phyloP scores from a whole-genome alignment of 768 basidiomycete genomes.

The Russula sp. region DNA sequence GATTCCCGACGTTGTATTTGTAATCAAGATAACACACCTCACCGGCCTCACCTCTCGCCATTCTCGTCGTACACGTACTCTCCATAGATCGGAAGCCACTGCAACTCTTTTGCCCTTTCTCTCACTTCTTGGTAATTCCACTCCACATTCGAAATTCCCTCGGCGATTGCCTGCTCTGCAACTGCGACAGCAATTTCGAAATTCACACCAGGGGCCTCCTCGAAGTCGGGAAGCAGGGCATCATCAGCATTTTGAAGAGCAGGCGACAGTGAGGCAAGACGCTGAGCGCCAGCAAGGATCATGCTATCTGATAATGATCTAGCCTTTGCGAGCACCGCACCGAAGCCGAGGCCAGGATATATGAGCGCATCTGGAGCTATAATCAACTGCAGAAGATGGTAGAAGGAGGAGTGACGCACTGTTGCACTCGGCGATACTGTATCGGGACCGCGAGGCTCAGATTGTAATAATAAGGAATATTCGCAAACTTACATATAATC shows the following conservation, averaged over 20 bases:
- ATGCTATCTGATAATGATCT: slow-evolving; percentile 69
- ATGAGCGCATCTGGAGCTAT: slow-evolving; percentile 53
- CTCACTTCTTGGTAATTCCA: slow-evolving; percentile 56
- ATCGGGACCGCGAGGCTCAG: neutral
- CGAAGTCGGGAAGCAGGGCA: slow-evolving; percentile 70
- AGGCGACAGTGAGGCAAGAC: slow-evolving; percentile 71
- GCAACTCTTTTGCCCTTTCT: slow-evolving; percentile 39
- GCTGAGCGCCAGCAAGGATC: slow-evolving; percentile 74
- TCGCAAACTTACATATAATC: slow-evolving; percentile 49
- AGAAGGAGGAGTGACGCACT: slow-evolving; percentile 31
- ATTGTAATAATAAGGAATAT: neutral
- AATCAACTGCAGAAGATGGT: neutral
- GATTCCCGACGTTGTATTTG: slow-evolving; percentile 4
- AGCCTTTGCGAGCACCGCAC: slow-evolving; percentile 62
- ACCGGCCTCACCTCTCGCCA: slow-evolving; percentile 34
- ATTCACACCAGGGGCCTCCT: slow-evolving; percentile 63
- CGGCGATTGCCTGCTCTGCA: slow-evolving; percentile 66
- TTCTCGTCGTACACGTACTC: slow-evolving; percentile 56
- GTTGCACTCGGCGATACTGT: slow-evolving; percentile 68
- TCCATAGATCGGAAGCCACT: slow-evolving; percentile 62
- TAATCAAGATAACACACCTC: neutral
- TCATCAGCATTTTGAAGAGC: slow-evolving; percentile 63
- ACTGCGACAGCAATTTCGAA: slow-evolving; percentile 80
- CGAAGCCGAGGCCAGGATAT: slow-evolving; percentile 82
- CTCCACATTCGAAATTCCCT: slow-evolving; percentile 53